Conservation (phyloP, 1,139 yeast genomes). For the Hemisphaericaspora xylanilytica region DNA sequence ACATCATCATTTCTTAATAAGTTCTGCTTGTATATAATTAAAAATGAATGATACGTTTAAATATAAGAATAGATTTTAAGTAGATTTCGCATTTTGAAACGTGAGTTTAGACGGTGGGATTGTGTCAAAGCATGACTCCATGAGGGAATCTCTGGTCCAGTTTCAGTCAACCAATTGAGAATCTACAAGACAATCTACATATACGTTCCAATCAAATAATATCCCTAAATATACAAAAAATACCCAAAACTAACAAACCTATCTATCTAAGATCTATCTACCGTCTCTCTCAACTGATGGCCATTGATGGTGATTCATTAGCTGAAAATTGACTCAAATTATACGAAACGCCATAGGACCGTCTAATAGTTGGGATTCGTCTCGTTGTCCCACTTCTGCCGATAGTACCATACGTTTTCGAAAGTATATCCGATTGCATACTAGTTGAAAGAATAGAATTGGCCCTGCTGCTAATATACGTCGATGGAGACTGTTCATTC, state of each 20-base stretch:
- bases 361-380: constrained; percentile 6
- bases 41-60: constrained; percentile 3
- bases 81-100: neutral
- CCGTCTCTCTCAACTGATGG: too few relatives aligned
- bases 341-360: constrained; percentile 10
- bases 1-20: neutral
- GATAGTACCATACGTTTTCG: constrained; percentile 13
- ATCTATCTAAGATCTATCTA: too few relatives aligned
- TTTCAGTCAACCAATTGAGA: too few relatives aligned
- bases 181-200: too few relatives aligned
- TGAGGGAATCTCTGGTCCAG: too few relatives aligned
- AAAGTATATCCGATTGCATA: constrained; percentile 6
- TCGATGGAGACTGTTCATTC: neutral
- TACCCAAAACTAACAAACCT: too few relatives aligned
- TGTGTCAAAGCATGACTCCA: too few relatives aligned
- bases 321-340: constrained; percentile 10
- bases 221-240: too few relatives aligned
- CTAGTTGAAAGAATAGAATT: constrained; percentile 5
- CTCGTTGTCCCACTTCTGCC: constrained; percentile 1
- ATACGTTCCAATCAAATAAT: too few relatives aligned
- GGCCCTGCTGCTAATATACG: neutral
- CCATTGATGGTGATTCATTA: neutral
- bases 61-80: neutral
- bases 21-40: constrained; percentile 6
- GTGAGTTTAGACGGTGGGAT: too few relatives aligned